Percentiles rank a stretch among this genome's conserved stretches.
These are phyloP conservation scores for Naganishia sp. DNA, from an alignment of 1,284 basidiomycete genomes.

Conservation along the genomic window DNA sequence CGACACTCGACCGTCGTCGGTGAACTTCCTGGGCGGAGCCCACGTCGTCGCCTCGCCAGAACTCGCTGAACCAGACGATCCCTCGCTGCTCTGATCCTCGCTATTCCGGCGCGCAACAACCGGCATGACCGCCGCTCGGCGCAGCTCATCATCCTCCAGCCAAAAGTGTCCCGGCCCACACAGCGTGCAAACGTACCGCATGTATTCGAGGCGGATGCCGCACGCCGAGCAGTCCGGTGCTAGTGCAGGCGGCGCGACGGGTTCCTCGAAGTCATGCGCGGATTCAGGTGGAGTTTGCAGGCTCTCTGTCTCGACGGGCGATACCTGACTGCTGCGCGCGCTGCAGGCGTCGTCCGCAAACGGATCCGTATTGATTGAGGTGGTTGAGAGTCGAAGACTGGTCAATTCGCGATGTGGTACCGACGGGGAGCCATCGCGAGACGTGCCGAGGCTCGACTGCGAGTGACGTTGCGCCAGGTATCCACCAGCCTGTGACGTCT, in stretches of 20 bases:
- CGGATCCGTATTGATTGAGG: conserved; percentile 4
- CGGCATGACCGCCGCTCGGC: background rate
- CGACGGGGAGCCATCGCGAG: background rate
- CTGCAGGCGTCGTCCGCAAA: background rate
- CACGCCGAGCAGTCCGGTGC: conserved; percentile 81
- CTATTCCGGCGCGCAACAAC: background rate
- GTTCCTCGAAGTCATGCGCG: conserved; percentile 57
- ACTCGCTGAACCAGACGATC: conserved; percentile 22
- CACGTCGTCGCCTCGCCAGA: conserved; percentile 24
- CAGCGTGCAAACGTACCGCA: conserved; percentile 81
- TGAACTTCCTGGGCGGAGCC: conserved; percentile 3
- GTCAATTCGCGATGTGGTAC: conserved; percentile 1
- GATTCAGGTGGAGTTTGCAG: conserved; percentile 57
- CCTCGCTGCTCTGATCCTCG: conserved; percentile 17
- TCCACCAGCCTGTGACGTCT: background rate
- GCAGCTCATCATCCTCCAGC: conserved; percentile 37
- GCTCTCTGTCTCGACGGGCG: conserved; percentile 38
- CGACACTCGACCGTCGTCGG: background rate
- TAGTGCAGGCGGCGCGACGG: conserved; percentile 60
- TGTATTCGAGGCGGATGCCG: conserved; percentile 67
- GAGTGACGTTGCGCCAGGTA: background rate
- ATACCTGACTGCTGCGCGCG: conserved; percentile 32
- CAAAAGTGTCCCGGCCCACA: conserved; percentile 67
- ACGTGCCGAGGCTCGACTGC: background rate
- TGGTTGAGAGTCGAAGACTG: conserved; percentile 18